Evolutionary conservation across 768 basidiomycete genomes (phyloP).

Genomic region (Rhizopogon roseolus): DNA sequence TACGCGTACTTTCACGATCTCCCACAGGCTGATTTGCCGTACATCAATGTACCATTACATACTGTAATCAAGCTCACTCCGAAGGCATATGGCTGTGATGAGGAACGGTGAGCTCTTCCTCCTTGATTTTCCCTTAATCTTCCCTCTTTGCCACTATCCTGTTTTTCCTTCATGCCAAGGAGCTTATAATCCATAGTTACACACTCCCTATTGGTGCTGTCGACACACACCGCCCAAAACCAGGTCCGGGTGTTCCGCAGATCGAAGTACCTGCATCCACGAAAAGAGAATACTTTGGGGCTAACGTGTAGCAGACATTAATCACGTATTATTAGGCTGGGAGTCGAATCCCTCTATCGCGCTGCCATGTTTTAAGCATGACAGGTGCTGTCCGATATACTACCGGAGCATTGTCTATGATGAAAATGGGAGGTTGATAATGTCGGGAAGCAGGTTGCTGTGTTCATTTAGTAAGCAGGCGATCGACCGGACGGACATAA

Average conservation of each 20-base stretch:
- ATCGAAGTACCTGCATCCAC: slow-evolving; percentile 14
- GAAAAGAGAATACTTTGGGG: slow-evolving; percentile 32
- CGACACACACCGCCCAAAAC: slow-evolving; percentile 82
- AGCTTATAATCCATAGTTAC: slow-evolving; percentile 47
- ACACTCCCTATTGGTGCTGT: slow-evolving; percentile 89
- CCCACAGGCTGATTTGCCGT: slow-evolving; percentile 90
- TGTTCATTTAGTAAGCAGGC: too few species aligned
- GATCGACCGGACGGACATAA: too few species aligned
- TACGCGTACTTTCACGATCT: slow-evolving; percentile 97
- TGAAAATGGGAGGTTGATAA: too few species aligned
- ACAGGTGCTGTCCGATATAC: too few species aligned
- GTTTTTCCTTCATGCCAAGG: background rate
- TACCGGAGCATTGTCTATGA: too few species aligned
- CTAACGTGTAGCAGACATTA: background rate
- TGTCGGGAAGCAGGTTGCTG: too few species aligned
- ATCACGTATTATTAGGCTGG: background rate
- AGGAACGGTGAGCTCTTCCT: slow-evolving; percentile 60
- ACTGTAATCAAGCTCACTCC: slow-evolving; percentile 98
- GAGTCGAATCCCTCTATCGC: too few species aligned
- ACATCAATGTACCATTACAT: slow-evolving; percentile 95
- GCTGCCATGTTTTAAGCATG: too few species aligned
- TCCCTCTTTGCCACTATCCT: background rate
- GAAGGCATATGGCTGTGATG: slow-evolving; percentile 97
- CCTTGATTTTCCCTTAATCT: slow-evolving; percentile 4
- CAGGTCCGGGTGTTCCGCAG: slow-evolving; percentile 10